Percentiles rank a stretch among this genome's conserved stretches.
Evolutionary conservation across 2,329 filamentous ascomycete genomes (phyloP).

Genomic region (Aspergillus vadensis): DNA sequence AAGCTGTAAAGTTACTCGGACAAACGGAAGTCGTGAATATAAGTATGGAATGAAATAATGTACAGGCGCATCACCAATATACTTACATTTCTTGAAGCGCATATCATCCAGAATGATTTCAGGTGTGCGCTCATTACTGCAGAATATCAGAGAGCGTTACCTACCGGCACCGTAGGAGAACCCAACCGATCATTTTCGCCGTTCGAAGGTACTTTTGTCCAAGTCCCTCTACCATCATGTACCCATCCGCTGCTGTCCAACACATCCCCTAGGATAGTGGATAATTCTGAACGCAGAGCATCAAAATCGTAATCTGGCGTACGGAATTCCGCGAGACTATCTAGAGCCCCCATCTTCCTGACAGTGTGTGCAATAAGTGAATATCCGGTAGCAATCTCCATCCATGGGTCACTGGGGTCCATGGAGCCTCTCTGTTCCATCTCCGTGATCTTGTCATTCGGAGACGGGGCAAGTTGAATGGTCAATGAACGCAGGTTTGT

Average conservation of each 20-base stretch:
- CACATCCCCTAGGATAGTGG: constrained; percentile 26
- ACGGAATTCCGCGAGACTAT: constrained; percentile 28
- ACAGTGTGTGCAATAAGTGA: constrained; percentile 46
- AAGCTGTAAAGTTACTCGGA: too few species aligned
- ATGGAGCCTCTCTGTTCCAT: constrained; percentile 43
- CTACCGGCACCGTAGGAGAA: background rate
- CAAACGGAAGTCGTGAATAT: too few species aligned
- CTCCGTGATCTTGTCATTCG: constrained; percentile 39
- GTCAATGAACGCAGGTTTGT: constrained; percentile 57
- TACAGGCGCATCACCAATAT: background rate
- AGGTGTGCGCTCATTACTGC: background rate
- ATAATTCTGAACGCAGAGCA: constrained; percentile 31
- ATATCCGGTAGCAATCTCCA: constrained; percentile 57
- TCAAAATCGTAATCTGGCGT: constrained; percentile 37
- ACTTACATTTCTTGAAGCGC: background rate
- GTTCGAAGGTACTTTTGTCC: constrained; percentile 22
- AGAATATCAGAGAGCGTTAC: background rate
- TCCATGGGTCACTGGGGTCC: constrained; percentile 52
- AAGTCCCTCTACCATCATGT: constrained; percentile 34
- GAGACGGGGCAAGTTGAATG: constrained; percentile 53
- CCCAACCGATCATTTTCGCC: too few species aligned
- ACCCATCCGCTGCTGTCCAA: constrained; percentile 31
- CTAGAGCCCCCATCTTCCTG: constrained; percentile 24
- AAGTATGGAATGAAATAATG: background rate
- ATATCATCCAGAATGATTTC: background rate